Evolutionary conservation across 305 asterid species (phyloP).

Genomic region (Fraxinus sp.): DNA sequence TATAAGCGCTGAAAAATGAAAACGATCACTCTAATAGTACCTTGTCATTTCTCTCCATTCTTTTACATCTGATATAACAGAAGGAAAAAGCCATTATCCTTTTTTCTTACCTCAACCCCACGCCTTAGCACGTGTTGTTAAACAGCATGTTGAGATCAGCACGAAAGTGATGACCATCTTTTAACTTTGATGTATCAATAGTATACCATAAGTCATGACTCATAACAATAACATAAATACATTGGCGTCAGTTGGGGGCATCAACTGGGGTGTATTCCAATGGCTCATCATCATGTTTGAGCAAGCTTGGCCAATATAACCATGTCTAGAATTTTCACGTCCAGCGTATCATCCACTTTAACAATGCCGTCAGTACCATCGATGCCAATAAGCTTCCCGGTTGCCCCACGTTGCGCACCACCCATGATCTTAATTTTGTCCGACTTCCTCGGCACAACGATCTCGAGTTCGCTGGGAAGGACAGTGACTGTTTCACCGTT

Average conservation of each 20-base stretch:
- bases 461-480: slow-evolving; percentile 64
- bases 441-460: slow-evolving; percentile 69
- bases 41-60: not conserved
- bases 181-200: not conserved
- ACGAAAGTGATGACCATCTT: not conserved
- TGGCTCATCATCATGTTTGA: slow-evolving; percentile 30
- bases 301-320: slow-evolving; percentile 68
- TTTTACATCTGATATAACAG: not conserved
- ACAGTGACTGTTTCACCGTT: slow-evolving; percentile 65
- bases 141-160: not conserved
- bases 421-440: slow-evolving; percentile 90
- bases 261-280: not conserved
- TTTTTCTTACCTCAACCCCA: not conserved
- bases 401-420: slow-evolving; percentile 81
- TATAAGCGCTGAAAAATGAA: not conserved
- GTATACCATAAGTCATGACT: not conserved
- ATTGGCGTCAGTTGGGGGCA: not conserved
- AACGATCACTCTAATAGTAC: not conserved
- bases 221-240: not conserved
- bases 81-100: not conserved
- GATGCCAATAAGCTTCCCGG: slow-evolving; percentile 86
- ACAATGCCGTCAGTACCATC: slow-evolving; percentile 95
- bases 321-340: slow-evolving; percentile 82
- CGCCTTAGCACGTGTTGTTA: not conserved
- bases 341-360: slow-evolving; percentile 75